A percentile compares a stretch with the other conserved stretches of the same genome.
Conservation (phyloP, 306 rosid genomes). For the Lathyrus oleraceus region DNA sequence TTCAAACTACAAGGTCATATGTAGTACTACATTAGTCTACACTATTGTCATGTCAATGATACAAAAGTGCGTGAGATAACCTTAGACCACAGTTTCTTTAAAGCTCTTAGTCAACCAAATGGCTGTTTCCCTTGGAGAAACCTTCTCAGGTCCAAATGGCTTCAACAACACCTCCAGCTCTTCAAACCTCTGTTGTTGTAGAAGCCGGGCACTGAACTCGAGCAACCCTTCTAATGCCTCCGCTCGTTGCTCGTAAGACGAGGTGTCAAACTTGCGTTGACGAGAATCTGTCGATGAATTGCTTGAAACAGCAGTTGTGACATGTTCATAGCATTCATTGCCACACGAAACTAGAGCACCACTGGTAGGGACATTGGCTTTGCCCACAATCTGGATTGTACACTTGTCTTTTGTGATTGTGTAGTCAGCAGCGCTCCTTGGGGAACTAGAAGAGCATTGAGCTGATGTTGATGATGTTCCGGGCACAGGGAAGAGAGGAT, state of each 20-base stretch:
- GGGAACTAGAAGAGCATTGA: slow-evolving; percentile 65
- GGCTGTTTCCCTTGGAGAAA: slow-evolving; percentile 95
- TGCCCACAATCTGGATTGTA: slow-evolving; percentile 64
- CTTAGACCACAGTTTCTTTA: slow-evolving; percentile 53
- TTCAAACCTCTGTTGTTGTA: slow-evolving; percentile 73
- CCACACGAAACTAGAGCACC: slow-evolving; percentile 38
- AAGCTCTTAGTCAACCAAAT: slow-evolving; percentile 96
- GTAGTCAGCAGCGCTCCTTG: slow-evolving; percentile 47
- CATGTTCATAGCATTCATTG: slow-evolving; percentile 57
- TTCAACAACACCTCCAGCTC: slow-evolving; percentile 89
- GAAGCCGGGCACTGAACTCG: slow-evolving; percentile 88
- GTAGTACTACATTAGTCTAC: slow-evolving; percentile 21
- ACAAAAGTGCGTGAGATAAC: slow-evolving; percentile 21
- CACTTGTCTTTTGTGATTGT: slow-evolving; percentile 88
- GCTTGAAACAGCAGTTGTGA: slow-evolving; percentile 70
- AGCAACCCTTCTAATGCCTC: slow-evolving; percentile 96
- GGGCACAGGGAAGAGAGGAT: slow-evolving; percentile 42
- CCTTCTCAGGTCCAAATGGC: slow-evolving; percentile 96
- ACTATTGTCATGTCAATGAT: slow-evolving; percentile 9
- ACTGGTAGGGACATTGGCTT: slow-evolving; percentile 46
- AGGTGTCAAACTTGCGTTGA: slow-evolving; percentile 64
- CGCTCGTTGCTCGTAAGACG: slow-evolving; percentile 79
- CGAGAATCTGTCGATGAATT: slow-evolving; percentile 64
- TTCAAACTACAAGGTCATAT: neutral
- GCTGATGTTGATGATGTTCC: slow-evolving; percentile 56